Conservation (phyloP, 164 flowering plant genomes). For the grape (Vitis vinifera) region ASM3070453v1 NC_081808.1:5690001-5690500, state of each 20-base stretch:
- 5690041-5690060: slow-evolving; percentile 11
- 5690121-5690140: background rate
- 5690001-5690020: slow-evolving; percentile 6
- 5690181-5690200: too few species aligned
- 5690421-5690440: background rate
- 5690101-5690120: background rate
- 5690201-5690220: background rate
- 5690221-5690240: background rate
- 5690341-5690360: background rate
- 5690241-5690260: background rate
- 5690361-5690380: background rate
- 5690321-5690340: too few species aligned
- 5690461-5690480: background rate
- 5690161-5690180: background rate
- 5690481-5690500: background rate
- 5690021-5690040: slow-evolving; percentile 3
- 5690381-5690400: background rate
- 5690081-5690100: too few species aligned
- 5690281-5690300: too few species aligned
- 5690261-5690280: too few species aligned
- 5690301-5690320: too few species aligned
- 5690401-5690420: background rate
- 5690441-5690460: background rate
- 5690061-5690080: background rate
- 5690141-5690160: background rate